Evolutionary conservation across 139 green algal species (phyloP).

Genomic region (Chlorella sorokiniana): DNA sequence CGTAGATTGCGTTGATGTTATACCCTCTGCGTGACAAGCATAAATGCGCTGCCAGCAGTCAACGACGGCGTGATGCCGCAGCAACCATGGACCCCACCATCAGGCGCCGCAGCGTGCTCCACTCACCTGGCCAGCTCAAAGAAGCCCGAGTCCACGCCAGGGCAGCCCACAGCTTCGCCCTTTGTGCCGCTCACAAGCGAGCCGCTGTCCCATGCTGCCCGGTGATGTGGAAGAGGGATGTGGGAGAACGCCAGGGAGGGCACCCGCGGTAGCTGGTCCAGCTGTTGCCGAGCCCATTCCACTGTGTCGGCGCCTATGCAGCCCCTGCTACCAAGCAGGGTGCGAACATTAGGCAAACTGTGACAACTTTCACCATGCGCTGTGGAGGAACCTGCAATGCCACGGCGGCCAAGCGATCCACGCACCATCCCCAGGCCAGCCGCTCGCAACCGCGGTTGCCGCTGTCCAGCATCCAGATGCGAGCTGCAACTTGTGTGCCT

Average conservation of each 20-base stretch:
- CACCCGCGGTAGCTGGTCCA: constrained; percentile 1
- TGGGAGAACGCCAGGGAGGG: constrained; percentile 40
- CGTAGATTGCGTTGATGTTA: constrained; percentile 18
- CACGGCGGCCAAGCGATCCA: not conserved
- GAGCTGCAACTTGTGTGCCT: constrained; percentile 1
- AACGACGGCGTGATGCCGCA: no score
- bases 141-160: constrained; percentile 15
- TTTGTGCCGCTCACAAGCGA: constrained; percentile 20
- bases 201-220: constrained; percentile 23
- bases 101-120: not conserved
- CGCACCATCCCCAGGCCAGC: constrained; percentile 29
- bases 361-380: no score
- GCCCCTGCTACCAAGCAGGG: constrained; percentile 25
- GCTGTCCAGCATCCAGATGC: constrained; percentile 45
- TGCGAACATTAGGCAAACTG: no score
- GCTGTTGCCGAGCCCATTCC: constrained; percentile 17
- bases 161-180: constrained; percentile 36
- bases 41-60: not conserved
- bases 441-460: constrained; percentile 17
- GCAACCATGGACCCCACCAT: not conserved
- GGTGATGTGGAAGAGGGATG: constrained; percentile 38
- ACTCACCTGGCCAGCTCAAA: constrained; percentile 16
- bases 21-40: not conserved
- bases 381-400: not conserved
- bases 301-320: constrained; percentile 23